Evolutionary conservation across 495 filamentous ascomycete species (phyloP), one percentile per base, ranked within the genome.

Genomic region (Penicillium waksmanii): DNA sequence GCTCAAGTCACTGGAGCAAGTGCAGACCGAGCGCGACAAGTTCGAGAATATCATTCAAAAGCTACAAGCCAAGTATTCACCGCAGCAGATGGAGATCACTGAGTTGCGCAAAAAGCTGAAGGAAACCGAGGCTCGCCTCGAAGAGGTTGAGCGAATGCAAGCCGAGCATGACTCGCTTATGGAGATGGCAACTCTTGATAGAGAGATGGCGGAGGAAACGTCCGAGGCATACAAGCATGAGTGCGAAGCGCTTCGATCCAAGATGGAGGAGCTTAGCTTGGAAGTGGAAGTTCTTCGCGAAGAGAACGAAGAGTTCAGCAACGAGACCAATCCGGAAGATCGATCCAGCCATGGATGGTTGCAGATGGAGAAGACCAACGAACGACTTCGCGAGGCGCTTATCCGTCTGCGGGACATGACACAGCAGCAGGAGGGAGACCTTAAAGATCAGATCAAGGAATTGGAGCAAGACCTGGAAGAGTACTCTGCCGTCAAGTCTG

Each of bases 171-270:
- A 97, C 17, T 83, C 86, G 6, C 79, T 88, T 15, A 76, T 97
- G 73, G 96, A 98, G 77, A 88, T 96, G 77, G 91, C 91, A 17
- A 87, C 89, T 0, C 77, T 98, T 18, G 95, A 98, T 67, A 82
- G 92, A 15, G 94, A 98, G 72, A 97, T 98, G 92, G 96, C 95
- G 2, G 94, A 97, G 72, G 94, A 98, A 68, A 90, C 85, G 36
- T 88, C 90, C 6, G 95, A 98, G 61, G 83, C 84, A 17, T 79
- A 88, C 34, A 93, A 89, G 68, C 81, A 84, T 2, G 95, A 98
- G 71, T 80, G 93, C 18, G 90, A 96, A n/a, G 78, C 84, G 5
- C 73, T 96, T 46, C 88, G 89, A 62, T 73, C 80, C 31, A 91
- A 85, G 63, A 76, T 85, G 6, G 92, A 98, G 67, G 95, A 98